Evolutionary conservation across 345 rosid species (phyloP), one percentile per base, ranked within the genome.

Genomic region (Heritiera littoralis): DNA sequence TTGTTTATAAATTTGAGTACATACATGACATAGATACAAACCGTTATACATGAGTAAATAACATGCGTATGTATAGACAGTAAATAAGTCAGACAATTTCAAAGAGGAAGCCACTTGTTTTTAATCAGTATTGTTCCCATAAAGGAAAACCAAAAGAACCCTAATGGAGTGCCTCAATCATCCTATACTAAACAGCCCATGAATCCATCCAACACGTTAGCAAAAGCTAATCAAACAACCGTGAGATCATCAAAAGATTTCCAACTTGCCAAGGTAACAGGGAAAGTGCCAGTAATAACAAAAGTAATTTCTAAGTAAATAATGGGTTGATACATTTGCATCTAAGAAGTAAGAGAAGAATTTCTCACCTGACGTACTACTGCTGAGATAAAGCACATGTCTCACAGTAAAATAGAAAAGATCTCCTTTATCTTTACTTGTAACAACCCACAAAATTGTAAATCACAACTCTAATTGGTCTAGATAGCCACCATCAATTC

Each of bases 331-430:
- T 23, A 18, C 32, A 5, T 54, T 56, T 74, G 18, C 4, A 59
- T 18, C 59, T 77, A 5, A 68, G 35, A 28, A 45, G 43, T 54
- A 9, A 5, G 18, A 46, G 49, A 80, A 35, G 40, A 63, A 45
- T 41, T 46, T 70, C 83, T 79, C 59, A 90, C 97, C 94, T 96
- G 98, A 86, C 94, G 99, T 70, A 96, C 94, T 35, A 94, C 99
- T 55, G 97, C 97, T 9, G 98, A 88, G 83, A 87, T 85, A 83
- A 96, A 92, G 80, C 70, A 64, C 88, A 96, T 84, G 79, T 94
- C 98, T 85, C 81, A 89, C 85, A 96, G 65, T 64, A 90, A 88
- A 59, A 96, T 79, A 66, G 94, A 87, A 48, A 96, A 78, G 87
- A 91, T 82, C 78, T 96, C 99, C 87, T 89, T 96, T 80, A 94